Evolutionary conservation across 768 basidiomycete species (phyloP).

Genomic region (Mycena galericulata): DNA sequence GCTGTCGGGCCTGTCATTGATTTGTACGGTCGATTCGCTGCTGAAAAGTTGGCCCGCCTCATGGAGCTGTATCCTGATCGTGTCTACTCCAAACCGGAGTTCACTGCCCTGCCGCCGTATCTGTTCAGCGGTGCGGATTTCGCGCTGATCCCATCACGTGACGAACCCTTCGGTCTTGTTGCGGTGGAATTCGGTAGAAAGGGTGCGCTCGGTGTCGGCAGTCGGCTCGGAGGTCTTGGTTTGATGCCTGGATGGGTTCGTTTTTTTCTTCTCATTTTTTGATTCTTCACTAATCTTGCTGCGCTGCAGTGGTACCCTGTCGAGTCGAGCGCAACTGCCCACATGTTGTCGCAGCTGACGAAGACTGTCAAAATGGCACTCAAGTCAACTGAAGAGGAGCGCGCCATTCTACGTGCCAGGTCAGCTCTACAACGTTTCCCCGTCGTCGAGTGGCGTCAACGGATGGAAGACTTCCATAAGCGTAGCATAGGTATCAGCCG

Average conservation of each 20-base stretch:
- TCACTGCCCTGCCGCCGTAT: slow-evolving; percentile 93
- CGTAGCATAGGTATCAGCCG: slow-evolving; percentile 85
- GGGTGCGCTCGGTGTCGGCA: slow-evolving; percentile 95
- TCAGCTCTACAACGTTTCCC: slow-evolving; percentile 98
- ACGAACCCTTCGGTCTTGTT: slow-evolving; percentile 96
- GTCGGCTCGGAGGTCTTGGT: slow-evolving; percentile 93
- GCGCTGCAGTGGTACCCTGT: slow-evolving; percentile 91
- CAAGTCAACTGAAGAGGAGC: slow-evolving; percentile 91
- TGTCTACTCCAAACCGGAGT: slow-evolving; percentile 96
- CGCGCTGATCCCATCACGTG: slow-evolving; percentile 94
- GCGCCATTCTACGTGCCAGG: slow-evolving; percentile 91
- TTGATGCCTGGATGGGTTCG: slow-evolving; percentile 98
- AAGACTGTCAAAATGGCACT: slow-evolving; percentile 96
- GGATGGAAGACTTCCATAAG: slow-evolving; percentile 94
- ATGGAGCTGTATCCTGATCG: slow-evolving; percentile 97
- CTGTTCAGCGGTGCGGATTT: slow-evolving; percentile 96
- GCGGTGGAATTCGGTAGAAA: slow-evolving; percentile 97
- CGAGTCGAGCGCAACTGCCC: slow-evolving; percentile 90
- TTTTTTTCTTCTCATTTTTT: slow-evolving; percentile 30
- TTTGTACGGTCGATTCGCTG: slow-evolving; percentile 94
- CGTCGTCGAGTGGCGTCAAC: slow-evolving; percentile 97
- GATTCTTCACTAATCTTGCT: slow-evolving; percentile 10
- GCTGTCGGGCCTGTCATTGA: slow-evolving; percentile 96
- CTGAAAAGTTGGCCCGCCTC: slow-evolving; percentile 90
- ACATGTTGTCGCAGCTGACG: slow-evolving; percentile 94